Conservation (phyloP, 2,329 filamentous ascomycete genomes). For the Penicillium sp. region DNA sequence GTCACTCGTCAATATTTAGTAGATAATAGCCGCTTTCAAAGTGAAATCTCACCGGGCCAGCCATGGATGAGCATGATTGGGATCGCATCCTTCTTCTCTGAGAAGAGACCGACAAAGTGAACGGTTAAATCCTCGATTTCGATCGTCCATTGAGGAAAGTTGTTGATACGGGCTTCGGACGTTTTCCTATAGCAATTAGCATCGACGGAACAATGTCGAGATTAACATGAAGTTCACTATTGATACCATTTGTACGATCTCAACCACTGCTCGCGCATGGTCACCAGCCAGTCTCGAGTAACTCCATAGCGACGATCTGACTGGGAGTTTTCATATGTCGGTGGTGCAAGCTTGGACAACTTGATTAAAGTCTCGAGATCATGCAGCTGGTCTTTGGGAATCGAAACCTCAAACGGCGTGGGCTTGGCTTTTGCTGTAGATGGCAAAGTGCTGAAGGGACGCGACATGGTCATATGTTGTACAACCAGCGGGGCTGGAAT, state of each 20-base stretch:
- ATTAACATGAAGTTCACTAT: neutral
- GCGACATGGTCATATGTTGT: neutral
- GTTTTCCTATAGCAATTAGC: slow-evolving; percentile 23
- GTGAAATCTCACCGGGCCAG: slow-evolving; percentile 25
- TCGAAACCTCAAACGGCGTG: slow-evolving; percentile 41
- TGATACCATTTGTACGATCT: slow-evolving; percentile 45
- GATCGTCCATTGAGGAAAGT: slow-evolving; percentile 47
- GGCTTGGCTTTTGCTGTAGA: slow-evolving; percentile 32
- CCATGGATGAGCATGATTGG: slow-evolving; percentile 44
- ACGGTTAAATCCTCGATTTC: slow-evolving; percentile 40
- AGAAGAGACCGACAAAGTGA: slow-evolving; percentile 49
- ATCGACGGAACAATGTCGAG: slow-evolving; percentile 22
- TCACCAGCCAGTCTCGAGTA: slow-evolving; percentile 43
- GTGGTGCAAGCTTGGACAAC: slow-evolving; percentile 46
- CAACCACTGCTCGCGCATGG: slow-evolving; percentile 43
- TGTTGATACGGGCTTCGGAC: slow-evolving; percentile 44
- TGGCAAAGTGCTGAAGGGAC: slow-evolving; percentile 30
- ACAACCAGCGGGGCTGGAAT: neutral
- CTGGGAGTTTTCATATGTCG: slow-evolving; percentile 47
- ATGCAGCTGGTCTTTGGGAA: slow-evolving; percentile 42
- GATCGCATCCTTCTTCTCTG: slow-evolving; percentile 42
- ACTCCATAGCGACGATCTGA: slow-evolving; percentile 43
- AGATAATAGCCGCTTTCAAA: neutral
- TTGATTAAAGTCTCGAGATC: slow-evolving; percentile 46
- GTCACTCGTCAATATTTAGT: neutral